A percentile compares a stretch with the other conserved stretches of the same genome.
Conservation (phyloP, 1,284 basidiomycete genomes). For the Puccinia hordei region DNA sequence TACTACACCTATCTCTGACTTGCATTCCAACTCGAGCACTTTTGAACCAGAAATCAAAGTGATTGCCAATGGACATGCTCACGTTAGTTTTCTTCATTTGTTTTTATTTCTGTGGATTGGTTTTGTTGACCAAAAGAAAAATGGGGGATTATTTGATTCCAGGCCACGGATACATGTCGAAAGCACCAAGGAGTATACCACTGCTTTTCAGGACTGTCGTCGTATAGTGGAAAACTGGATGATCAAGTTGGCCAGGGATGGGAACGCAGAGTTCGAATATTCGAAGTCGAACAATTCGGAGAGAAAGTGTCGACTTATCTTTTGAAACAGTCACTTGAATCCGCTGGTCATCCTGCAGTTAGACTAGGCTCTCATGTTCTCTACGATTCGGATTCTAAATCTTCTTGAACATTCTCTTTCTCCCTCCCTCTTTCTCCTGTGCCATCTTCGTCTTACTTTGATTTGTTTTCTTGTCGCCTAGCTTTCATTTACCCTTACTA, state of each 20-base stretch:
- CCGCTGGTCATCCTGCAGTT: neutral
- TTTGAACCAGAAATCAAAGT: slow-evolving; percentile 53
- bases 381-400: neutral
- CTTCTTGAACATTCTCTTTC: neutral
- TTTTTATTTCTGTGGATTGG: neutral
- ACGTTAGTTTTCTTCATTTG: slow-evolving; percentile 12
- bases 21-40: neutral
- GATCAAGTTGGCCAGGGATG: neutral
- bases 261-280: slow-evolving; percentile 32
- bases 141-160: neutral
- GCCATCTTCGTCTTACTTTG: too few species aligned
- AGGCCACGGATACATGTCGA: slow-evolving; percentile 46
- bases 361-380: neutral
- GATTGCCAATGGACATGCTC: slow-evolving; percentile 56
- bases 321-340: neutral
- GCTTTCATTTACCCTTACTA: too few species aligned
- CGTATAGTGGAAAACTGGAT: slow-evolving; percentile 6
- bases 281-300: slow-evolving; percentile 30
- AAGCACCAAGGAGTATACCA: slow-evolving; percentile 42
- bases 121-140: neutral
- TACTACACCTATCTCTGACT: neutral
- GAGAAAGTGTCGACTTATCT: slow-evolving; percentile 31
- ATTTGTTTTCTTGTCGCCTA: too few species aligned
- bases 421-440: neutral
- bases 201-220: slow-evolving; percentile 35